Conservation (phyloP, 1,284 basidiomycete species). For the Phylloboletellus chloephorus region DNA sequence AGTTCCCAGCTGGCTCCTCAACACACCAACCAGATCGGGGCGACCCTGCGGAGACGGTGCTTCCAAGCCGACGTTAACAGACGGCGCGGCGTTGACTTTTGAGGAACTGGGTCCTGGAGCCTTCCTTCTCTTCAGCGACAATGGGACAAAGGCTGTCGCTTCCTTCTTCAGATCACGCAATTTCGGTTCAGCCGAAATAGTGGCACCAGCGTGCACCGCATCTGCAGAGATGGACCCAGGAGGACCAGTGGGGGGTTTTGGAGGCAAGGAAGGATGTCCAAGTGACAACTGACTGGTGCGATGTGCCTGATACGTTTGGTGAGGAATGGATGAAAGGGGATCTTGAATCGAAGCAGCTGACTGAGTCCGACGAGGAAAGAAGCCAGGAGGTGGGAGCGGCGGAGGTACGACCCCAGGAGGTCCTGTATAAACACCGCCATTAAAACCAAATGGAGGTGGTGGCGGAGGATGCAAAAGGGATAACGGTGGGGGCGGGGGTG, state of each 20-base stretch:
- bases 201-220: conserved; percentile 42
- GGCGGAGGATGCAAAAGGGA: conserved; percentile 26
- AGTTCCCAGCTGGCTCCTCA: conserved; percentile 56
- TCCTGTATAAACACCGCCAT: conserved; percentile 16
- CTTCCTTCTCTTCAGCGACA: conserved; percentile 62
- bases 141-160: conserved; percentile 82
- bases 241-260: conserved; percentile 33
- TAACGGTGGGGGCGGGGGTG: conserved; percentile 31
- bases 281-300: conserved; percentile 33
- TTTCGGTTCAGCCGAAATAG: conserved; percentile 76
- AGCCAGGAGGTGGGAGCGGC: conserved; percentile 30
- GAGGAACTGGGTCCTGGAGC: conserved; percentile 33
- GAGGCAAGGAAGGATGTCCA: conserved; percentile 38
- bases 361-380: conserved; percentile 48
- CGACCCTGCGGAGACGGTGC: conserved; percentile 35
- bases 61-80: conserved; percentile 37
- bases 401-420: conserved; percentile 30
- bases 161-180: conserved; percentile 90
- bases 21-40: conserved; percentile 59
- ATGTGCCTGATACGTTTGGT: conserved; percentile 63
- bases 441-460: conserved; percentile 21
- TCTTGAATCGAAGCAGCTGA: conserved; percentile 53
- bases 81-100: conserved; percentile 62
- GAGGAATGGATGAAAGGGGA: conserved; percentile 56
- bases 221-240: conserved; percentile 44